Conservation (phyloP, 164 flowering plant genomes). For the Chloranthus sessilifolius region DNA sequence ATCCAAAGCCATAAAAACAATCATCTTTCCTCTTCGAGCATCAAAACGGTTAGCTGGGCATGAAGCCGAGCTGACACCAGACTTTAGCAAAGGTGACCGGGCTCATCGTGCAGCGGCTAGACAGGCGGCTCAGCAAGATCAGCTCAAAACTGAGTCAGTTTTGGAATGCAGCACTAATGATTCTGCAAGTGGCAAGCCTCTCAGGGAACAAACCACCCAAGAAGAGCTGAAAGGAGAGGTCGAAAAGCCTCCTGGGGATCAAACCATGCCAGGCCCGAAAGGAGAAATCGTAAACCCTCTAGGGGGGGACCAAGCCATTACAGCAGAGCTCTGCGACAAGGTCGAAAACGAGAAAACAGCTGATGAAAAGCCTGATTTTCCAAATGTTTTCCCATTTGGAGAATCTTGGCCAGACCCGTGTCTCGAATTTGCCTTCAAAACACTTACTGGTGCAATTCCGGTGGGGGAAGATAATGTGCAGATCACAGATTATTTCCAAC, state of each 20-base stretch:
- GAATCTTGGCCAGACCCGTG: constrained; percentile 38
- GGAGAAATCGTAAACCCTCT: constrained; percentile 1
- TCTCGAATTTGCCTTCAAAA: constrained; percentile 41
- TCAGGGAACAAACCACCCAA: not conserved
- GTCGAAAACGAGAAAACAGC: constrained; percentile 6
- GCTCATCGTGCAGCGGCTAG: constrained; percentile 15
- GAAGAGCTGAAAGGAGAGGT: not conserved
- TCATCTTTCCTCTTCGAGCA: constrained; percentile 38
- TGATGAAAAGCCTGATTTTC: constrained; percentile 14
- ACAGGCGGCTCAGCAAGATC: too few relatives aligned
- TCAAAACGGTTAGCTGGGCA: constrained; percentile 55
- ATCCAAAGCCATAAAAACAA: constrained; percentile 13
- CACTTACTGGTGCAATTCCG: constrained; percentile 41
- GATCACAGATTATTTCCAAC: constrained; percentile 26
- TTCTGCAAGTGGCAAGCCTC: not conserved
- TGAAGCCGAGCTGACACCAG: constrained; percentile 23
- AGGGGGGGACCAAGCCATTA: not conserved
- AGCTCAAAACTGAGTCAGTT: constrained; percentile 1
- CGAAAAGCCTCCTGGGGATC: not conserved
- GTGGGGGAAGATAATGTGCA: constrained; percentile 20
- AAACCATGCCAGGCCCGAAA: not conserved
- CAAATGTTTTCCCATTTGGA: constrained; percentile 18
- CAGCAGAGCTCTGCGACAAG: constrained; percentile 8
- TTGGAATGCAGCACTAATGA: not conserved
- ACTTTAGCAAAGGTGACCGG: constrained; percentile 18